Evolutionary conservation across 805 yeast species (phyloP), one percentile per base, ranked within the genome.

Genomic region (Wickerhamiella vanderwaltii): DNA sequence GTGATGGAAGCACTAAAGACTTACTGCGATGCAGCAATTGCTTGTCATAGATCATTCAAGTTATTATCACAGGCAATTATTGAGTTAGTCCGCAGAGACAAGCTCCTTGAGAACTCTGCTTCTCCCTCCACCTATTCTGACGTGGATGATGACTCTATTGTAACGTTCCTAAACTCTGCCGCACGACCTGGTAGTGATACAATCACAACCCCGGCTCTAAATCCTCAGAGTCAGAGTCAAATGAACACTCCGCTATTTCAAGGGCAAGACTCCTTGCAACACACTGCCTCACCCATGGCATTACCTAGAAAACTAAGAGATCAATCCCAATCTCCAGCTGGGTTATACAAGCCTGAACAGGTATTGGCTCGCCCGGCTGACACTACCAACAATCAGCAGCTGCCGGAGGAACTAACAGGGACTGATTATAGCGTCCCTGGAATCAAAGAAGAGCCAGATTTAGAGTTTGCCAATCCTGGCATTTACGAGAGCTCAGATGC

Each of bases 11-110:
- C 34, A 13, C 32, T 50, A 18, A 23, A 34, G 26, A 38, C 31
- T 15, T 41, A 46, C 32, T 39, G 46, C 35, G 45, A 45, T n/a
- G 44, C 51, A 1, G 50, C 51, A 4, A n/a, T 24, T 23, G 32
- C 43, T 3, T 43, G 47, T 22, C 38, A 39, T 36, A 43, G 42
- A n/a, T 39, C 49, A 22, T 33, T 48, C 13, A 23, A 17, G 22
- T 41, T 35, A 2, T 38, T 48, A 35, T 31, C 41, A 7, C 43
- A 37, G 16, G 46, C 45, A 6, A 43, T 42, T 5, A 29, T 40
- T 12, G 46, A 44, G 23, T 39, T 44, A 11, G 29, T 48, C 29
- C 46, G 35, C 15, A 20, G 43, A 9, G 37, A 29, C 26, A 34
- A 35, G 36, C 36, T 28, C 16, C 16, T 17, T 17, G 19, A 31